Evolutionary conservation across 129 eudicot genomes (phyloP).

Genomic region (Ambrosia artemisiifolia): DNA sequence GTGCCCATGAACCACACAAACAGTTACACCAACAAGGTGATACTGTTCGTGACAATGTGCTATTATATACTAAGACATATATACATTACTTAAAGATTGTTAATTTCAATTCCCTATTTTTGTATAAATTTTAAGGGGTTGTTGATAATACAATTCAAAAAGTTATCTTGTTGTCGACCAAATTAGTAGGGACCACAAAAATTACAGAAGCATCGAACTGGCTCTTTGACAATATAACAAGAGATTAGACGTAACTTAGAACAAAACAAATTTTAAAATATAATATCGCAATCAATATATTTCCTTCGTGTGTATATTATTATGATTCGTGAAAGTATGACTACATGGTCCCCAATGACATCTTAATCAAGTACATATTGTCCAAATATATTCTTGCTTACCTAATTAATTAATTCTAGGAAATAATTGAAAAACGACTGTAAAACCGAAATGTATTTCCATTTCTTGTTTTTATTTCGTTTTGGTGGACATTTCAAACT

Average conservation of each 20-base stretch:
- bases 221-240: neutral
- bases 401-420: neutral
- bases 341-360: neutral
- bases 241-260: neutral
- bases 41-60: too few relatives aligned
- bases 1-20: too few relatives aligned
- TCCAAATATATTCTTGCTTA: slow-evolving; percentile 19
- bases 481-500: neutral
- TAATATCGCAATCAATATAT: neutral
- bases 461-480: slow-evolving; percentile 5
- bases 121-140: neutral
- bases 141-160: neutral
- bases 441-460: neutral
- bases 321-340: neutral
- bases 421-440: slow-evolving; percentile 1
- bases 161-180: neutral
- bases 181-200: neutral
- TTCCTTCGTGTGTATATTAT: neutral
- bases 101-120: too few relatives aligned
- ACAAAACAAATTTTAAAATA: neutral
- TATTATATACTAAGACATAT: too few relatives aligned
- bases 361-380: neutral
- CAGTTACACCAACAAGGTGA: too few relatives aligned
- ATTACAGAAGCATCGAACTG: neutral
- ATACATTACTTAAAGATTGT: too few relatives aligned